These are phyloP conservation scores for Pleurotus cornucopiae DNA, from an alignment of 768 basidiomycete genomes.

Conservation along the genomic window DNA sequence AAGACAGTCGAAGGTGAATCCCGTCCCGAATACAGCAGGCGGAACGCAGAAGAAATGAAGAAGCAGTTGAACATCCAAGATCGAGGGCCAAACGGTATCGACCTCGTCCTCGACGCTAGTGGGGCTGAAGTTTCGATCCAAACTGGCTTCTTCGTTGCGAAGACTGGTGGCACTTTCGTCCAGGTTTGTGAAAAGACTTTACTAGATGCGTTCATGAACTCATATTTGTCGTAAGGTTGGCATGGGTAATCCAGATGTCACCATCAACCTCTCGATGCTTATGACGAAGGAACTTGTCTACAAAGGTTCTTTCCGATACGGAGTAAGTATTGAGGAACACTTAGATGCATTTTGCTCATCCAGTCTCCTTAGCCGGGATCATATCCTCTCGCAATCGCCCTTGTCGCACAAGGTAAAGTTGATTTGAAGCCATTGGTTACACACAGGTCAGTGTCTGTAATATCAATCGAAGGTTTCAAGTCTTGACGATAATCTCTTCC, in stretches of 20 bases:
- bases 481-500: neutral
- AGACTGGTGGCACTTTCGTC: constrained; percentile 71
- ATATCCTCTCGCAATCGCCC: constrained; percentile 80
- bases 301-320: constrained; percentile 93
- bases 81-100: constrained; percentile 67
- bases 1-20: constrained; percentile 59
- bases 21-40: constrained; percentile 64
- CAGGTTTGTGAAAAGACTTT: constrained; percentile 38
- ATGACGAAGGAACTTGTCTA: constrained; percentile 76
- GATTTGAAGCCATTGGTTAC: constrained; percentile 87
- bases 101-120: constrained; percentile 88
- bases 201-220: neutral
- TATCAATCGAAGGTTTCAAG: neutral
- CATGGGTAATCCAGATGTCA: constrained; percentile 77
- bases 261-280: constrained; percentile 65
- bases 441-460: constrained; percentile 53
- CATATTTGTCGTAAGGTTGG: constrained; percentile 58
- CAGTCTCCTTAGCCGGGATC: constrained; percentile 59
- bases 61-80: constrained; percentile 63
- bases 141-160: constrained; percentile 73
- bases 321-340: constrained; percentile 35
- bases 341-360: constrained; percentile 1
- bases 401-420: constrained; percentile 78
- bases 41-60: constrained; percentile 67
- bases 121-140: constrained; percentile 93